Conservation (phyloP, 2,329 filamentous ascomycete genomes). For the Talaromyces sp. region DNA sequence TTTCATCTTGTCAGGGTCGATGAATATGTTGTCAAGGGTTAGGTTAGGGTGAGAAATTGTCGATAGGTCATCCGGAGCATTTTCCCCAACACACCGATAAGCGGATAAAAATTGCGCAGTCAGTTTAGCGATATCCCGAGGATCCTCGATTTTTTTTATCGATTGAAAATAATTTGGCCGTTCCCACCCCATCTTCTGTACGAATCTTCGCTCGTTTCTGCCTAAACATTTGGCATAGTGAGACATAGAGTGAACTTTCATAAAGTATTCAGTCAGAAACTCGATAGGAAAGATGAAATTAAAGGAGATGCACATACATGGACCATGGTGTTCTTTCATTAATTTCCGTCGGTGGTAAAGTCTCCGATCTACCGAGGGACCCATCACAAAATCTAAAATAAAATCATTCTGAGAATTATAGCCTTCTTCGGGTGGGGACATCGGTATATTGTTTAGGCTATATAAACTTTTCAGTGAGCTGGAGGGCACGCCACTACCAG, state of each 20-base stretch:
- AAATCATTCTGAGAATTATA: neutral
- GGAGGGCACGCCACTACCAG: neutral
- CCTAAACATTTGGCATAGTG: slow-evolving; percentile 6
- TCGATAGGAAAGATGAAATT: neutral
- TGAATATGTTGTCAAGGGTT: slow-evolving; percentile 20
- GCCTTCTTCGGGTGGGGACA: neutral
- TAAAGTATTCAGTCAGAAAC: neutral
- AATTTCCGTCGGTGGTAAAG: slow-evolving; percentile 3
- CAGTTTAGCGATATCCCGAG: neutral
- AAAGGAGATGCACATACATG: slow-evolving; percentile 4
- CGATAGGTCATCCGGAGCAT: slow-evolving; percentile 8
- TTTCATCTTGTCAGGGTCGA: slow-evolving; percentile 17
- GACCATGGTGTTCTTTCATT: slow-evolving; percentile 8
- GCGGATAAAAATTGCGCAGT: neutral
- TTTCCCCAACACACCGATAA: neutral
- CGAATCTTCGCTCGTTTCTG: slow-evolving; percentile 4
- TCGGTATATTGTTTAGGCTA: neutral
- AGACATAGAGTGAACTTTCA: neutral
- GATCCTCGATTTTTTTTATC: neutral
- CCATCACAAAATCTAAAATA: neutral
- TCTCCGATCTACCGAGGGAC: slow-evolving; percentile 6
- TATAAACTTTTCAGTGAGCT: neutral
- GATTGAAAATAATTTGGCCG: slow-evolving; percentile 1
- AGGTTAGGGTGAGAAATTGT: slow-evolving; percentile 20
- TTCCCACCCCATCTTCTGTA: neutral